A percentile compares a stretch with the other conserved stretches of the same genome.
Conservation (phyloP, 208 protist species). For the Acanthamoeba triangularis region DNA sequence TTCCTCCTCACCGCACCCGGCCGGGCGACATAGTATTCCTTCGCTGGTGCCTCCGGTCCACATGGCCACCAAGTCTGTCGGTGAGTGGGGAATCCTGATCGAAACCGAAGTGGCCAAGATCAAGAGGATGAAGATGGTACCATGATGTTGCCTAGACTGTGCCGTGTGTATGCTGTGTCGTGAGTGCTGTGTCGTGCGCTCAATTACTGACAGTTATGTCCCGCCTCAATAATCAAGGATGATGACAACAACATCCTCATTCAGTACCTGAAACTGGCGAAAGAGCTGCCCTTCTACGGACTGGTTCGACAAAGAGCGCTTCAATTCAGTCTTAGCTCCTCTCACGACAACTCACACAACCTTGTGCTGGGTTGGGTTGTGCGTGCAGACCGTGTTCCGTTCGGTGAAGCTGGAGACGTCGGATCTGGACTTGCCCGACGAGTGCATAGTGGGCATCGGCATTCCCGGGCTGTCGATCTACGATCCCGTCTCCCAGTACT, state of each 20-base stretch:
- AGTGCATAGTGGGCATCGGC: conserved; percentile 10
- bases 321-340: no score
- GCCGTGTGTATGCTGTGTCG: not conserved
- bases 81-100: conserved; percentile 30
- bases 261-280: not conserved
- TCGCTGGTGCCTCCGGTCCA: not conserved
- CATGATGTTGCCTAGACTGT: not conserved
- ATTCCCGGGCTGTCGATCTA: not conserved
- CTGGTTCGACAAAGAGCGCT: no score
- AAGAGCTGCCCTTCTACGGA: conserved; percentile 4
- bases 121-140: conserved; percentile 9
- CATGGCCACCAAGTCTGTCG: not conserved
- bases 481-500: not conserved
- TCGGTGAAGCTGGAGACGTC: not conserved
- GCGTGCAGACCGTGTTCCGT: not conserved
- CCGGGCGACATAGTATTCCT: not conserved
- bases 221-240: not conserved
- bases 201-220: not conserved
- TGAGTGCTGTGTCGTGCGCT: not conserved
- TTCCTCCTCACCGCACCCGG: not conserved
- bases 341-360: not conserved
- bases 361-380: not conserved
- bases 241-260: not conserved
- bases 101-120: not conserved
- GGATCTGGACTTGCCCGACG: not conserved